These are phyloP conservation scores for Penstemon davidsonii DNA, from an alignment of 257 asterid species.

Conservation along the genomic window DNA sequence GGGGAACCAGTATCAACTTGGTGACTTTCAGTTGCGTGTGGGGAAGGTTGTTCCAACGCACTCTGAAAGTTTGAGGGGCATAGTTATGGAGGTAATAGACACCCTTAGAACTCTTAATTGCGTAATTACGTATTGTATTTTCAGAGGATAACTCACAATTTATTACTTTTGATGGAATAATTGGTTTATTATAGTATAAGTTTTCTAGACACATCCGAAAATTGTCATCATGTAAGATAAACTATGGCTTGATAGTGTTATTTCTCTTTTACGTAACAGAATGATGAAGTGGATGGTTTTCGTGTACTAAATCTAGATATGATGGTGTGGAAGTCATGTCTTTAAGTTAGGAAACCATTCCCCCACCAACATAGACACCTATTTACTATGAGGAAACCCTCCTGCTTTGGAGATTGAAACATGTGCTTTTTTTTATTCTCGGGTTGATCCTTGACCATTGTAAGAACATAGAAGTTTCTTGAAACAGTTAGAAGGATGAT, in stretches of 20 bases:
- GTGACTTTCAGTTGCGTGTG: constrained; percentile 92
- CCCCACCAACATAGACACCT: not conserved
- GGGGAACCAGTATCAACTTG: constrained; percentile 85
- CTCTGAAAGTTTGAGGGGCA: constrained; percentile 89
- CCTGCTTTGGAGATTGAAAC: not conserved
- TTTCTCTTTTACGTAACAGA: not conserved
- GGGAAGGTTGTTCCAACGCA: constrained; percentile 88
- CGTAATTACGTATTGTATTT: constrained; percentile 2
- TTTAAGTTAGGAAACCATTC: not conserved
- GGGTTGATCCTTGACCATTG: constrained; percentile 2
- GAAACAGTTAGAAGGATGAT: not conserved
- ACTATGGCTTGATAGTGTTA: not conserved
- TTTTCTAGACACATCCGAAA: constrained; percentile 6
- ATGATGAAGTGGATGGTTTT: not conserved
- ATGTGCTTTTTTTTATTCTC: not conserved
- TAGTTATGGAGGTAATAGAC: constrained; percentile 82
- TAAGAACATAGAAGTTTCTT: not conserved
- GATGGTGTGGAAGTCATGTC: constrained; percentile 1
- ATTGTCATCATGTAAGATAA: not conserved
- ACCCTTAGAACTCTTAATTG: not conserved
- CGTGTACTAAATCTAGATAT: not conserved
- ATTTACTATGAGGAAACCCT: not conserved
- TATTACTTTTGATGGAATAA: not conserved
- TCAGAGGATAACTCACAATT: not conserved
- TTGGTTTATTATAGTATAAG: constrained; percentile 2